Base-by-base conservation (phyloP, 2,329 filamentous ascomycete species). In the Hawksworthiomyces lignivorus region DNA sequence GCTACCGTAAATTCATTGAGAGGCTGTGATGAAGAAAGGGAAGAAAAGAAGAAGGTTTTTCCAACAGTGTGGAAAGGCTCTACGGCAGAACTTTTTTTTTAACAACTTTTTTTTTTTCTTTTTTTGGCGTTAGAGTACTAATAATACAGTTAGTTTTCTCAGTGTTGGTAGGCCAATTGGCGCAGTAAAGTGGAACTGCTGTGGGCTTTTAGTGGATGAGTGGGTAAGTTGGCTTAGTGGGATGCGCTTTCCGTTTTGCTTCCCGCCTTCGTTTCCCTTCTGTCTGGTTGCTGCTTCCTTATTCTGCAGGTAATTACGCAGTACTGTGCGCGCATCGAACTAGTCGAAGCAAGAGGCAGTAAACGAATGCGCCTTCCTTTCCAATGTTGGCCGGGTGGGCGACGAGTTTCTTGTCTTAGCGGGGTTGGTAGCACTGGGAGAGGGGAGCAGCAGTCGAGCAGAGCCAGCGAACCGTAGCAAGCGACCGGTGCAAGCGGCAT, bases 1-100 rank as follows among this genome's bases (percentile, higher is more conserved):
- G 70, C 86, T 90, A 85, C 74, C 80, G 73, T 57, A 59, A 57
- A 63, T 64, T 73, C 76, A 80, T 80, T 76, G 71, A 73, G 52
- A 50, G 41, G 39, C 27, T 27, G 39, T 26, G 31, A 20, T 22
- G 18, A 22, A 18, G 26, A 31, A 17, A 28, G 20, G 27, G 11
- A 24, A 39, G 28, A 24, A 20, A 44, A 43, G 33, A 43, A 38
- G 30, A 22, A 34, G 29, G 21, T 42, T 41, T 30, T 41, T 32
- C 26, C 19, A 34, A 26, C 12, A 29, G 20, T 26, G 14, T 15
- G 11, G 40, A 20, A 37, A 42, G 28, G 22, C 31, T 32, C 24
- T 31, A 30, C 24, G 24, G 34, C 27, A 33, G 34, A 33, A 32
- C 15, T 17, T 19, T 32, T 22, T 31, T 51, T 35, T 39, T 35